These are phyloP conservation scores for Parietaria judaica DNA, from an alignment of 306 rosid genomes.

Conservation along the genomic window DNA sequence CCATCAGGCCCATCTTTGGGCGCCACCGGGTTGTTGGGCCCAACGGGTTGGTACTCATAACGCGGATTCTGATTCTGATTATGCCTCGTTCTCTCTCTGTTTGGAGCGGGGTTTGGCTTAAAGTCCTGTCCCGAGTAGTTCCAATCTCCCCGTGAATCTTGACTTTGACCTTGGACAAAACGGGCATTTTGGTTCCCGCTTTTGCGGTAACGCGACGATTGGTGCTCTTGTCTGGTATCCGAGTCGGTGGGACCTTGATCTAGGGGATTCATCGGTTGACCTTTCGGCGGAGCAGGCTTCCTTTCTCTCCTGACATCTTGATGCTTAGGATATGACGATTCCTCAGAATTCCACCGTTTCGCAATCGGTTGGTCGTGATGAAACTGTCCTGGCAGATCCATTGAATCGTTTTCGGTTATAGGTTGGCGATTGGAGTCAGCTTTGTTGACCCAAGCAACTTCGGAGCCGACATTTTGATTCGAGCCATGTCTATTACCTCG, in stretches of 20 bases:
- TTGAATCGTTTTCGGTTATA: conserved; percentile 24
- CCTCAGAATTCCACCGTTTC: conserved; percentile 34
- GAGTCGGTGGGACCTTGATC: conserved; percentile 35
- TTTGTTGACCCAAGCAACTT: conserved; percentile 24
- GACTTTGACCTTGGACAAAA: conserved; percentile 50
- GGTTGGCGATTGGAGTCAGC: conserved; percentile 24
- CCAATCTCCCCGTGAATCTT: conserved; percentile 64
- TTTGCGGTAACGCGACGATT: conserved; percentile 49
- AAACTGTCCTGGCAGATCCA: conserved; percentile 22
- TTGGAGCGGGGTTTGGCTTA: conserved; percentile 40
- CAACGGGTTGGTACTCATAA: conserved; percentile 79
- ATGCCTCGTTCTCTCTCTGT: conserved; percentile 62
- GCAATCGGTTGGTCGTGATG: conserved; percentile 34
- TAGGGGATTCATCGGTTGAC: conserved; percentile 39
- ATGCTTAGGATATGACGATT: conserved; percentile 28
- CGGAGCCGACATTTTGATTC: conserved; percentile 36
- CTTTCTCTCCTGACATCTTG: conserved; percentile 52
- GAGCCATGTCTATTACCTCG: conserved; percentile 29
- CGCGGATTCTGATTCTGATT: conserved; percentile 49
- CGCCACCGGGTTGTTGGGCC: conserved; percentile 37
- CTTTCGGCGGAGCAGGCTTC: conserved; percentile 38
- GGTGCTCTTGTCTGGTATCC: conserved; percentile 49
- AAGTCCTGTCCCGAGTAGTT: conserved; percentile 45
- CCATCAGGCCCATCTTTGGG: conserved; percentile 42
- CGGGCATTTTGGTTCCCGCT: conserved; percentile 52